A percentile compares a stretch with the other conserved stretches of the same genome.
phyloP scores from a whole-genome alignment of 2,329 filamentous ascomycete genomes.

The Scedosporium boydii region DNA sequence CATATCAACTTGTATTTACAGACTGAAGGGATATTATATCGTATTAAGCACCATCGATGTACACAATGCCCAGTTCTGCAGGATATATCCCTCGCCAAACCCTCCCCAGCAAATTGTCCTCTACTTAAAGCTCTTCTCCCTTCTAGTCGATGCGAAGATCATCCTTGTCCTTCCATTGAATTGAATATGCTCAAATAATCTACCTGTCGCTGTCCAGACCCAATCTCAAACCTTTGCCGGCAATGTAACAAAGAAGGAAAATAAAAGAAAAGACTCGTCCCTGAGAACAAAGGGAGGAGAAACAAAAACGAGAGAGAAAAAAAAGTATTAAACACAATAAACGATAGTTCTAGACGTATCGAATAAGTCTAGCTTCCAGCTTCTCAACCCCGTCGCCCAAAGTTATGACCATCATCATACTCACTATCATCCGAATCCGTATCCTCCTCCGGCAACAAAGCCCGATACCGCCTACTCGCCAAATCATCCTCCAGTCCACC shows the following conservation, averaged over 20 bases:
- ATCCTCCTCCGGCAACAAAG: conserved; percentile 62
- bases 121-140: too few species aligned
- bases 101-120: too few species aligned
- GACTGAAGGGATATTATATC: too few species aligned
- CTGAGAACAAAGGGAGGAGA: background rate
- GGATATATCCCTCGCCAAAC: too few species aligned
- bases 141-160: too few species aligned
- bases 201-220: background rate
- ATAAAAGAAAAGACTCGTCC: background rate
- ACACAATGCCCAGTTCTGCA: too few species aligned
- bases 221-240: background rate
- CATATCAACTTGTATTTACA: too few species aligned
- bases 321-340: background rate
- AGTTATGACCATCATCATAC: background rate
- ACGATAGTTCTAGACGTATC: background rate
- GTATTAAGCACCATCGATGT: too few species aligned
- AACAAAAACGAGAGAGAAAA: background rate
- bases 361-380: background rate
- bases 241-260: background rate
- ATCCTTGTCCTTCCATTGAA: background rate
- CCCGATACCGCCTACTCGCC: conserved; percentile 66
- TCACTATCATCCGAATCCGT: conserved; percentile 61
- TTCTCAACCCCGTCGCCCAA: background rate
- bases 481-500: conserved; percentile 87
- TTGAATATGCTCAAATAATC: background rate